Percentiles rank a stretch among this genome's conserved stretches.
Evolutionary conservation across 805 yeast species (phyloP).

Genomic region (Candida ponderosae): DNA sequence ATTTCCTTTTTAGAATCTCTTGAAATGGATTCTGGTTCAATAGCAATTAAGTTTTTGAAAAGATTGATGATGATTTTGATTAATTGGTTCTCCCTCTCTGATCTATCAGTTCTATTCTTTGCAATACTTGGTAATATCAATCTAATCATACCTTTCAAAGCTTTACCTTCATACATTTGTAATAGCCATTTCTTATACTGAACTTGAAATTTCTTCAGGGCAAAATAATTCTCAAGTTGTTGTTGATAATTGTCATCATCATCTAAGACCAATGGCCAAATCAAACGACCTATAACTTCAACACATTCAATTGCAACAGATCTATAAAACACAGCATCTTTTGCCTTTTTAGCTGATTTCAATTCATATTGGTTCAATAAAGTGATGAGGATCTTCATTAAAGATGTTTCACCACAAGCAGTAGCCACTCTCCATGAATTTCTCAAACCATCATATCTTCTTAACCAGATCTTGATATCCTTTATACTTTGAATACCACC

Average conservation of each 20-base stretch:
- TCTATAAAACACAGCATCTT: slow-evolving; percentile 23
- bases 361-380: slow-evolving; percentile 71
- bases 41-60: slow-evolving; percentile 69
- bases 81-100: slow-evolving; percentile 63
- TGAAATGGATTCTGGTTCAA: slow-evolving; percentile 60
- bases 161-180: slow-evolving; percentile 47
- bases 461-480: slow-evolving; percentile 85
- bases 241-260: slow-evolving; percentile 41
- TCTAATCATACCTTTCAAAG: slow-evolving; percentile 62
- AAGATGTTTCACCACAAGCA: slow-evolving; percentile 75
- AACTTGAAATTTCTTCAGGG: slow-evolving; percentile 59
- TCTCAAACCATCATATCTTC: slow-evolving; percentile 68
- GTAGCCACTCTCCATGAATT: slow-evolving; percentile 74
- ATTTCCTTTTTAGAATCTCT: slow-evolving; percentile 32
- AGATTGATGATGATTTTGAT: slow-evolving; percentile 65
- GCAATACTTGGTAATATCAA: slow-evolving; percentile 57
- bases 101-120: slow-evolving; percentile 45
- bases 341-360: slow-evolving; percentile 21
- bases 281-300: slow-evolving; percentile 74
- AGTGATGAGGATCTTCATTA: slow-evolving; percentile 63
- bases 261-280: slow-evolving; percentile 77
- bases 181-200: slow-evolving; percentile 65
- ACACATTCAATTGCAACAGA: slow-evolving; percentile 58
- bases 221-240: slow-evolving; percentile 49
- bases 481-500: slow-evolving; percentile 39